Evolutionary conservation across 495 filamentous ascomycete genomes (phyloP).

Genomic region (Halenospora varia): DNA sequence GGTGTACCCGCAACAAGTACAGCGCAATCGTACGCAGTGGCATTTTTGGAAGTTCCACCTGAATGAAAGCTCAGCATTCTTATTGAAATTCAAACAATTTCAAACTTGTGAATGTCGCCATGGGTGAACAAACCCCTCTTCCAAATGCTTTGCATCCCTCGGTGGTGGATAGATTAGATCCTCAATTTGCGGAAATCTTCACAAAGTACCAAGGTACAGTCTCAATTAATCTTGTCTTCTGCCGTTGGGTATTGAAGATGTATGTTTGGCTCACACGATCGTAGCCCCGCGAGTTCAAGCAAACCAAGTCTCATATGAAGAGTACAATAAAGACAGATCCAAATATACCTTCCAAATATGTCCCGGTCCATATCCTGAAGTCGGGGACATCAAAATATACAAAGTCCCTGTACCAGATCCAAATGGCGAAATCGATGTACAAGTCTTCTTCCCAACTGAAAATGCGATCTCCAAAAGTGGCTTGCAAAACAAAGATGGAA

Average conservation of each 20-base stretch:
- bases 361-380: slow-evolving; percentile 22
- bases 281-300: slow-evolving; percentile 16
- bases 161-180: slow-evolving; percentile 30
- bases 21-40: too few relatives aligned
- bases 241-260: too few relatives aligned
- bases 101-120: background rate
- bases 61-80: background rate
- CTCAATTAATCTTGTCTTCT: too few relatives aligned
- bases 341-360: slow-evolving; percentile 31
- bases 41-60: too few relatives aligned
- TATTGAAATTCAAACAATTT: background rate
- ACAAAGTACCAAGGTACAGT: slow-evolving; percentile 32
- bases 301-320: slow-evolving; percentile 35
- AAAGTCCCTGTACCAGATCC: slow-evolving; percentile 30
- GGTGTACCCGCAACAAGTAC: too few relatives aligned
- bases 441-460: slow-evolving; percentile 31
- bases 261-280: background rate
- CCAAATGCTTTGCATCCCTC: slow-evolving; percentile 31
- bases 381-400: slow-evolving; percentile 29
- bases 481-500: slow-evolving; percentile 21
- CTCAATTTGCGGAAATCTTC: slow-evolving; percentile 33
- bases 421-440: slow-evolving; percentile 29
- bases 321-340: slow-evolving; percentile 31
- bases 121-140: background rate
- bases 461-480: slow-evolving; percentile 27